phyloP scores from a whole-genome alignment of 164 flowering plant genomes.

The Magnolia changhungtana region DNA sequence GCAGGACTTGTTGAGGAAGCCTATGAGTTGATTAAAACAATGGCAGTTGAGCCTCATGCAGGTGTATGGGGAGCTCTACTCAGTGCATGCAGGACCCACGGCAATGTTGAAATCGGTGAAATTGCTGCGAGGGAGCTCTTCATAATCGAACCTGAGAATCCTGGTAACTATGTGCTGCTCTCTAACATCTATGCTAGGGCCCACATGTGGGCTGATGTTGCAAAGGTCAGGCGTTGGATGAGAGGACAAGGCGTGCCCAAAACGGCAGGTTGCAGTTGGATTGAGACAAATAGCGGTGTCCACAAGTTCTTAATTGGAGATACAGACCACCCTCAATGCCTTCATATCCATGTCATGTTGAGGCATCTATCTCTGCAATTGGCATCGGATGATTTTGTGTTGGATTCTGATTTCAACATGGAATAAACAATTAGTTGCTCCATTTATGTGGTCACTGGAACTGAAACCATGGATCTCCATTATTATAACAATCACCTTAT shows the following conservation, averaged over 20 bases:
- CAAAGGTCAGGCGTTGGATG: slow-evolving; percentile 13
- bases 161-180: slow-evolving; percentile 12
- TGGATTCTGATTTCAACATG: background rate
- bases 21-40: slow-evolving; percentile 6
- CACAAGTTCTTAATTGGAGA: slow-evolving; percentile 11
- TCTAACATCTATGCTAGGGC: slow-evolving; percentile 17
- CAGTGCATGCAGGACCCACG: slow-evolving; percentile 6
- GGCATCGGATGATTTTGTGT: background rate
- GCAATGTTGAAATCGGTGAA: slow-evolving; percentile 14
- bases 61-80: slow-evolving; percentile 19
- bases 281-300: background rate
- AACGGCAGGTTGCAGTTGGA: slow-evolving; percentile 19
- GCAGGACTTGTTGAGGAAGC: slow-evolving; percentile 14
- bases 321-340: background rate
- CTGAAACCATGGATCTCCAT: no score
- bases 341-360: background rate
- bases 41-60: slow-evolving; percentile 14
- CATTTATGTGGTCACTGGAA: no score
- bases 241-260: slow-evolving; percentile 8
- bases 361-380: slow-evolving; percentile 12
- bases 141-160: slow-evolving; percentile 12
- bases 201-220: slow-evolving; percentile 12
- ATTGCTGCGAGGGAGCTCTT: slow-evolving; percentile 11
- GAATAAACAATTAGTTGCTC: no score
- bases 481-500: no score